Percentiles rank a stretch among this genome's conserved stretches.
These are phyloP conservation scores for Abortiporus biennis DNA, from an alignment of 1,284 basidiomycete genomes.

Conservation along the genomic window DNA sequence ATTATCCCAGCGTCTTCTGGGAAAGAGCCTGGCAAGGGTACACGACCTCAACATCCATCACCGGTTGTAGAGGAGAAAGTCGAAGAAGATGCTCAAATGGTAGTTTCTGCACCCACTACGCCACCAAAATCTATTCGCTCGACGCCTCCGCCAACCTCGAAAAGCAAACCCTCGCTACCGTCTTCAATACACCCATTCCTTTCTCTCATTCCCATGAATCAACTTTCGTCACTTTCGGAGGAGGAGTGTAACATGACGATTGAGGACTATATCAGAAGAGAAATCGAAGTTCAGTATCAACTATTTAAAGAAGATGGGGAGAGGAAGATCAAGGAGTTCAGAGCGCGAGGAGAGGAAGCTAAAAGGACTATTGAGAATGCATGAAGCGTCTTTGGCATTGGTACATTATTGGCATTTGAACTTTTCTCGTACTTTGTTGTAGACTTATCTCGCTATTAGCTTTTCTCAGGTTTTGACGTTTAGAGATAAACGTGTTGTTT, in stretches of 20 bases:
- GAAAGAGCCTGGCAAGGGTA: background rate
- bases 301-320: constrained; percentile 58
- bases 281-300: constrained; percentile 59
- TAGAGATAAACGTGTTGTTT: too few relatives aligned
- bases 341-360: constrained; percentile 51
- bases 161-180: background rate
- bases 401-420: too few relatives aligned
- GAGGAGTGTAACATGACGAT: constrained; percentile 69
- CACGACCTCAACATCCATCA: constrained; percentile 8
- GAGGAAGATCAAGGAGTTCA: constrained; percentile 51
- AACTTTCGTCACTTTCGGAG: constrained; percentile 38
- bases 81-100: too few relatives aligned
- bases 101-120: too few relatives aligned
- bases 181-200: constrained; percentile 18
- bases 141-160: too few relatives aligned
- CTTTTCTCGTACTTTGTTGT: too few relatives aligned
- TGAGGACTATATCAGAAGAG: constrained; percentile 71
- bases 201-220: constrained; percentile 18
- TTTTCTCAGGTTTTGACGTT: too few relatives aligned
- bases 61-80: too few relatives aligned
- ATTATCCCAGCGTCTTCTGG: constrained; percentile 4
- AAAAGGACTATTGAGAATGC: constrained; percentile 41
- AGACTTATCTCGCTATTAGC: too few relatives aligned
- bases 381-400: too few relatives aligned
- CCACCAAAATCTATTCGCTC: too few relatives aligned